These are phyloP conservation scores for Glutinoglossum americanum DNA, from an alignment of 495 filamentous ascomycete species.

Conservation along the genomic window DNA sequence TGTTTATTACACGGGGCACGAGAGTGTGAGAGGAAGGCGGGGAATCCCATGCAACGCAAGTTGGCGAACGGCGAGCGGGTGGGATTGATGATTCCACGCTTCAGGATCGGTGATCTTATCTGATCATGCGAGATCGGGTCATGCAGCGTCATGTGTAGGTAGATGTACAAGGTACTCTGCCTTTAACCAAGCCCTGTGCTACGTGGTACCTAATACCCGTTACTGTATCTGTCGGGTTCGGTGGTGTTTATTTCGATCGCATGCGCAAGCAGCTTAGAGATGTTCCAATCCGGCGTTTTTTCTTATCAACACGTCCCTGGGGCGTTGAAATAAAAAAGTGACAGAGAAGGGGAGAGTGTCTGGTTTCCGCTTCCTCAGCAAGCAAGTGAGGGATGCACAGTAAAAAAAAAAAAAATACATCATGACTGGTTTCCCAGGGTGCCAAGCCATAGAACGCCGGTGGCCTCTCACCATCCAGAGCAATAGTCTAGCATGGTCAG, in stretches of 20 bases:
- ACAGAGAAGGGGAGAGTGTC: background rate
- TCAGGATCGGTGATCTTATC: background rate
- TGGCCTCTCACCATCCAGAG: background rate
- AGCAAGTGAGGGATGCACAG: background rate
- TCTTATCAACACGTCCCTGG: background rate
- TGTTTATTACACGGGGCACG: too few relatives aligned
- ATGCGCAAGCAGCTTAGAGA: background rate
- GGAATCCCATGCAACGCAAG: too few relatives aligned
- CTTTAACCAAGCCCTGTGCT: background rate
- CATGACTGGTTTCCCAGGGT: background rate
- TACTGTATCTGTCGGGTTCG: background rate
- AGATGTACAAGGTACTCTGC: background rate
- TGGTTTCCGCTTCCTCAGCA: background rate
- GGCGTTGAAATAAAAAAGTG: background rate
- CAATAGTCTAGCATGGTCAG: background rate
- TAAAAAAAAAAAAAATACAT: background rate
- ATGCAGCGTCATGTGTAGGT: background rate
- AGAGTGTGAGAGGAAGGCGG: too few relatives aligned
- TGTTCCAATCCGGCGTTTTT: background rate
- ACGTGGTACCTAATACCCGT: background rate
- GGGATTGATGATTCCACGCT: too few relatives aligned
- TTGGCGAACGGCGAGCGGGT: too few relatives aligned
- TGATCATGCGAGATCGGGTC: background rate
- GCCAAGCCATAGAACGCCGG: background rate
- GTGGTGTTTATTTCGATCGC: background rate